phyloP scores from a whole-genome alignment of 2,329 filamentous ascomycete species.

The Phialemonium atrogriseum region DNA sequence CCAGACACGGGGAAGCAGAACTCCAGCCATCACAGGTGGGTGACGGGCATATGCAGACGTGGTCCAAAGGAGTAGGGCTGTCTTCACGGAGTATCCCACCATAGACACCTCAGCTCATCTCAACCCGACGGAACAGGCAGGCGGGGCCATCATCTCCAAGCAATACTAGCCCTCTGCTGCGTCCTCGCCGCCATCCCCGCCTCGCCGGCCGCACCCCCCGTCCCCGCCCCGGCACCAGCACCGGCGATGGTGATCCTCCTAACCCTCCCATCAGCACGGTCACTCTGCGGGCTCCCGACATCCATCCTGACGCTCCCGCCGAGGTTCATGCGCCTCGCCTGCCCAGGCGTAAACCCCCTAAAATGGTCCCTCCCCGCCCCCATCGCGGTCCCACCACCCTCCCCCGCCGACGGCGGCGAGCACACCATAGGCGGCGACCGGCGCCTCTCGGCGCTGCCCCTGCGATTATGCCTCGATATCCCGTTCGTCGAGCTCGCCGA shows the following conservation, averaged over 20 bases:
- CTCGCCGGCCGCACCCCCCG: not conserved
- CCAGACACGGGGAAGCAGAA: too few relatives aligned
- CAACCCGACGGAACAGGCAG: too few relatives aligned
- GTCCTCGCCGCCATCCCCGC: slow-evolving; percentile 1
- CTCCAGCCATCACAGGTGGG: too few relatives aligned
- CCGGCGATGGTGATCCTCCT: slow-evolving; percentile 36
- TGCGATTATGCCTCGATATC: slow-evolving; percentile 41
- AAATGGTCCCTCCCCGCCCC: slow-evolving; percentile 3
- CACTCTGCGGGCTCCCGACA: slow-evolving; percentile 15
- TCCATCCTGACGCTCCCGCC: slow-evolving; percentile 29
- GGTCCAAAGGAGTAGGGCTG: too few relatives aligned
- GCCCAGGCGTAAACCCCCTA: slow-evolving; percentile 39
- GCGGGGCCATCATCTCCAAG: not conserved
- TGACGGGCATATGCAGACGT: too few relatives aligned
- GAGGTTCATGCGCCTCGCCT: slow-evolving; percentile 50
- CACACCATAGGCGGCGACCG: slow-evolving; percentile 46
- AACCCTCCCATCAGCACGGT: slow-evolving; percentile 15
- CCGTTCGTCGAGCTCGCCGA: slow-evolving; percentile 45
- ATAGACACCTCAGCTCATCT: too few relatives aligned
- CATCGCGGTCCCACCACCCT: slow-evolving; percentile 2
- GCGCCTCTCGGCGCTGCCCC: slow-evolving; percentile 41
- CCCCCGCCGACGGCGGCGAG: slow-evolving; percentile 30
- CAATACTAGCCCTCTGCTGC: not conserved
- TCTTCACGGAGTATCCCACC: too few relatives aligned
- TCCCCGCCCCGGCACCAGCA: slow-evolving; percentile 15